Percentiles rank a stretch among this genome's conserved stretches.
These are phyloP conservation scores for Fusarium nygamai DNA, from an alignment of 2,329 filamentous ascomycete species.

Conservation along the genomic window DNA sequence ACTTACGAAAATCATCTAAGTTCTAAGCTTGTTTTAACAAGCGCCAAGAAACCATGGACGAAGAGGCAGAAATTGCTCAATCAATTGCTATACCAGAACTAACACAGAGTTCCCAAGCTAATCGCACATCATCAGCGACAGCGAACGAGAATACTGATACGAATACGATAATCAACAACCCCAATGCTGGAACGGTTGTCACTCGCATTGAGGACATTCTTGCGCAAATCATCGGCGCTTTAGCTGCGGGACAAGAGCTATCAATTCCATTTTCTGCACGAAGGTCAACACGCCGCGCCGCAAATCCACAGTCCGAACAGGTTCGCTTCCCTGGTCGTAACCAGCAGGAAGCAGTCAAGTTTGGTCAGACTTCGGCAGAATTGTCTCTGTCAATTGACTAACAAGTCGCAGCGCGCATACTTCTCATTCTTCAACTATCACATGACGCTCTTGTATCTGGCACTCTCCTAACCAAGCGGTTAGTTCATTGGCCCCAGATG, in stretches of 20 bases:
- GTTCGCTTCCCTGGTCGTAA: slow-evolving; percentile 60
- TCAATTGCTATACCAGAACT: slow-evolving; percentile 19
- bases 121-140: background rate
- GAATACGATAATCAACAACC: slow-evolving; percentile 32
- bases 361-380: slow-evolving; percentile 52
- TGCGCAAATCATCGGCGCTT: slow-evolving; percentile 43
- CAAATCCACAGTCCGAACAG: slow-evolving; percentile 19
- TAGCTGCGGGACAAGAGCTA: slow-evolving; percentile 41
- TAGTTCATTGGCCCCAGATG: slow-evolving; percentile 11
- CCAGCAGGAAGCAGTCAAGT: slow-evolving; percentile 59
- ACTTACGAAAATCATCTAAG: background rate
- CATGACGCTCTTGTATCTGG: slow-evolving; percentile 68
- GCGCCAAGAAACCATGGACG: slow-evolving; percentile 1
- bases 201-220: slow-evolving; percentile 51
- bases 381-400: background rate
- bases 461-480: slow-evolving; percentile 71
- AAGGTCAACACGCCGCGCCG: slow-evolving; percentile 18
- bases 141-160: slow-evolving; percentile 26
- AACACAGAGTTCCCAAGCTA: background rate
- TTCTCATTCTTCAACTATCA: slow-evolving; percentile 68
- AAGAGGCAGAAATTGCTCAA: background rate
- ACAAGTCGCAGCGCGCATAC: slow-evolving; percentile 58
- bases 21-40: background rate
- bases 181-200: slow-evolving; percentile 41
- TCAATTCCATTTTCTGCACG: slow-evolving; percentile 42